phyloP scores from a whole-genome alignment of 768 basidiomycete species.

The Lactifluus rugatus region DNA sequence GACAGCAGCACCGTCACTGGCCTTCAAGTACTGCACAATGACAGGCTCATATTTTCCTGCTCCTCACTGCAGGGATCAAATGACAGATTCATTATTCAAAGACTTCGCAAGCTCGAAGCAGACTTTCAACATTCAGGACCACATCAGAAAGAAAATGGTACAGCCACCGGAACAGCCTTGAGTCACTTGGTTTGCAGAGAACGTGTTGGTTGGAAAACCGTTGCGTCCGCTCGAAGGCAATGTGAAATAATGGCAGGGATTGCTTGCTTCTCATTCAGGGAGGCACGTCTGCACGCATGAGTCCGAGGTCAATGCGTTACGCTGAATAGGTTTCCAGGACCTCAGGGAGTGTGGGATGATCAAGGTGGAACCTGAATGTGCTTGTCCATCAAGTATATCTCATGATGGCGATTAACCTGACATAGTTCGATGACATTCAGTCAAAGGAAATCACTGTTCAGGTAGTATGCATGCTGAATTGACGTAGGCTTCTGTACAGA shows the following conservation, averaged over 20 bases:
- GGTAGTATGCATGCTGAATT: neutral
- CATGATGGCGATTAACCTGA: slow-evolving; percentile 81
- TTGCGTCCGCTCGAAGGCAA: slow-evolving; percentile 58
- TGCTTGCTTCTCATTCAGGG: slow-evolving; percentile 80
- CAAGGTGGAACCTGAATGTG: slow-evolving; percentile 75
- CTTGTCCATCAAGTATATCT: slow-evolving; percentile 89
- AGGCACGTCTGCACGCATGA: slow-evolving; percentile 29
- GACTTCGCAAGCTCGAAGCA: slow-evolving; percentile 35
- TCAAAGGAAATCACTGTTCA: slow-evolving; percentile 41
- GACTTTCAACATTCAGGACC: slow-evolving; percentile 11
- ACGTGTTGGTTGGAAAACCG: slow-evolving; percentile 45
- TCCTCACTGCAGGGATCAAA: slow-evolving; percentile 74
- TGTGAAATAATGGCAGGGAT: slow-evolving; percentile 59
- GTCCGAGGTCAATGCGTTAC: neutral
- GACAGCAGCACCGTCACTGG: slow-evolving; percentile 46
- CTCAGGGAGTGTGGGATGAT: slow-evolving; percentile 83
- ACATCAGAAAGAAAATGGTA: slow-evolving; percentile 26
- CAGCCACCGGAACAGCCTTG: slow-evolving; percentile 42
- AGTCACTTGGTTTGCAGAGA: slow-evolving; percentile 58
- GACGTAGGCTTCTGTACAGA: slow-evolving; percentile 33
- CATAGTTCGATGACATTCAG: slow-evolving; percentile 91
- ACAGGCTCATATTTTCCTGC: slow-evolving; percentile 59
- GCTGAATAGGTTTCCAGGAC: slow-evolving; percentile 31
- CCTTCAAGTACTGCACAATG: slow-evolving; percentile 48
- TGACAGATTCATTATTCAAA: slow-evolving; percentile 57